A percentile compares a stretch with the other conserved stretches of the same genome.
These are phyloP conservation scores for Zasmidium citrigriseum DNA, from an alignment of 2,329 filamentous ascomycete genomes.

Conservation along the genomic window DNA sequence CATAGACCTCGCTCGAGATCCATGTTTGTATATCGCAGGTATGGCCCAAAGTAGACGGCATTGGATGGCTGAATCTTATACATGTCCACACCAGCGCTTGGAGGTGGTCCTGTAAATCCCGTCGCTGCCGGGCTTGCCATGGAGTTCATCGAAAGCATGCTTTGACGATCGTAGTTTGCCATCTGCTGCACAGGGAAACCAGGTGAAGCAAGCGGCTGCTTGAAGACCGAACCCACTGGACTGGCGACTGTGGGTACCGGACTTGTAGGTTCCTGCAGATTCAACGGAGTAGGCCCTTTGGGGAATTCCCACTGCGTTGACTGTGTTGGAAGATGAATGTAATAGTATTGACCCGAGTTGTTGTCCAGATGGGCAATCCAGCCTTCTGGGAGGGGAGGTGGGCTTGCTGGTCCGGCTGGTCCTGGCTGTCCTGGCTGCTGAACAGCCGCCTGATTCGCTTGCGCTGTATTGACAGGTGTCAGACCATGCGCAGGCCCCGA, in stretches of 20 bases:
- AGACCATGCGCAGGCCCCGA: constrained; percentile 31
- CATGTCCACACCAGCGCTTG: constrained; percentile 84
- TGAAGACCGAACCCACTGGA: constrained; percentile 53
- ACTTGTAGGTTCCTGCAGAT: constrained; percentile 81
- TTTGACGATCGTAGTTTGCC: constrained; percentile 75
- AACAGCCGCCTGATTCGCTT: constrained; percentile 28
- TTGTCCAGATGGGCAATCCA: constrained; percentile 98
- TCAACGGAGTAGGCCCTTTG: constrained; percentile 87
- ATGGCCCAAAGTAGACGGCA: constrained; percentile 96
- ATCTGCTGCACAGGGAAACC: constrained; percentile 75
- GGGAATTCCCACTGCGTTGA: constrained; percentile 99
- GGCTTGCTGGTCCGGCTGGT: constrained; percentile 68
- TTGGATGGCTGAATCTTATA: constrained; percentile 94
- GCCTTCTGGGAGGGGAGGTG: constrained; percentile 90
- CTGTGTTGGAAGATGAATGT: constrained; percentile 93
- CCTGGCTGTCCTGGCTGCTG: constrained; percentile 13
- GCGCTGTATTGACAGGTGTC: constrained; percentile 44
- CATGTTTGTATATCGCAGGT: constrained; percentile 96
- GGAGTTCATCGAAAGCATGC: constrained; percentile 77
- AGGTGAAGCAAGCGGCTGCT: constrained; percentile 73
- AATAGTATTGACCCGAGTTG: constrained; percentile 97
- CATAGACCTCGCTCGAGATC: constrained; percentile 87
- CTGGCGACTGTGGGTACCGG: constrained; percentile 62
- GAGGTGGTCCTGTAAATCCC: constrained; percentile 89
- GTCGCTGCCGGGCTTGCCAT: constrained; percentile 72